Base-by-base conservation (phyloP, 2,329 filamentous ascomycete genomes). In the Colletotrichum salicis region DNA sequence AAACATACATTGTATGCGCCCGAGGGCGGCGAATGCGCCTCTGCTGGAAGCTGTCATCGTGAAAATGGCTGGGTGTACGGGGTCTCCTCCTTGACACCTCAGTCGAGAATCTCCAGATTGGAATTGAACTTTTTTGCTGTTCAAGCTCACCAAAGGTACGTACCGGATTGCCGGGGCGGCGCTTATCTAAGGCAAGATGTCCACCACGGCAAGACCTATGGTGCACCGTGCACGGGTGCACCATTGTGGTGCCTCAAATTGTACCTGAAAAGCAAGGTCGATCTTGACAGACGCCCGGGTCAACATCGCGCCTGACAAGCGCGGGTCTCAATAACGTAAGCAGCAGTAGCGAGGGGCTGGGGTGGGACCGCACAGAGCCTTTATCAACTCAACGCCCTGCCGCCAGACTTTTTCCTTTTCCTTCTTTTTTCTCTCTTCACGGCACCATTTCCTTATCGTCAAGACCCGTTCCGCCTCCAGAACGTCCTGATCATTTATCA, bases 371-470 rank as follows among this genome's bases (percentile, higher is more conserved):
- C 37, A 41, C 67, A 71, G 48, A 60, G 41, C 62, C 61, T 71
- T 71, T 68, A 67, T 76, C 75, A 75, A 69, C 67, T 27, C 22
- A 24, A 35, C 54, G 65, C 64, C 29, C 31, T 12, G 45, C 51
- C 67, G 29, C 68, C 2, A 10, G 19, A n/a, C 19, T 65, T 64
- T 33, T 66, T 1, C 1, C 8, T 27, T 67, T 73, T 76, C 80
- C 76, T 78, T 83, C 77, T 83, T 78, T 78, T 76, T 75, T 77
- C n/a, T 77, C 72, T 78, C 75, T 76, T 82, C 85, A 88, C 86
- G 92, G 92, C 93, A 93, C 90, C 85, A 88, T 90, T 91, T 92
- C 94, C 95, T 97, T 98, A 98, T 97, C 95, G 90, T 95, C 94
- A 95, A 91, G 89, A 91, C 87, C 89, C 87, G 86, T 86, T 84